These are phyloP conservation scores for Solidago caesia DNA, from an alignment of 129 eudicot species.

Conservation along the genomic window DNA sequence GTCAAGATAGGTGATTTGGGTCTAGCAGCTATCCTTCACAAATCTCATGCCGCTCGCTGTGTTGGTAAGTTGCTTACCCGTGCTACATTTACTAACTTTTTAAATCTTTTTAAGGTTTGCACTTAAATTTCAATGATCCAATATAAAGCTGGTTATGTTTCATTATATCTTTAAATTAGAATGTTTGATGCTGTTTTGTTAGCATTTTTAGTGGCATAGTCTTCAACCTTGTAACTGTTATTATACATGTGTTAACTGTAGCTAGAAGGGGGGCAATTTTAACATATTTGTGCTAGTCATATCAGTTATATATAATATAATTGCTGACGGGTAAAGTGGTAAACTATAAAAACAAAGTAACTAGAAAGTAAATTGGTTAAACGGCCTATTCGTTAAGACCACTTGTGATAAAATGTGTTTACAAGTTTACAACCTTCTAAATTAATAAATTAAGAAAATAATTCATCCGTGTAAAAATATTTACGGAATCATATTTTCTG, in stretches of 20 bases:
- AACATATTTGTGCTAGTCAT: not conserved
- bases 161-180: not conserved
- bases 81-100: not conserved
- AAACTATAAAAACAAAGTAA: not conserved
- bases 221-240: not conserved
- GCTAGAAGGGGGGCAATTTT: not conserved
- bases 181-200: not conserved
- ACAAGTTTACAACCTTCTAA: no score
- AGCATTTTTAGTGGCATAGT: not conserved
- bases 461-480: no score
- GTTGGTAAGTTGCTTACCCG: slow-evolving; percentile 51
- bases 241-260: not conserved
- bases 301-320: not conserved
- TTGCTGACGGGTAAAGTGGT: not conserved
- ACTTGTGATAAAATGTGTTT: no score
- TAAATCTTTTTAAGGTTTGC: not conserved
- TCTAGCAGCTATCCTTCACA: slow-evolving; percentile 80
- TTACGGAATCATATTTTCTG: no score
- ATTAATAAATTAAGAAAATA: no score
- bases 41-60: slow-evolving; percentile 89
- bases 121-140: no score
- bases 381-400: not conserved
- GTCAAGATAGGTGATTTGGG: slow-evolving; percentile 98
- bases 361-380: not conserved
- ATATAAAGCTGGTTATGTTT: not conserved